Evolutionary conservation across 2,329 filamentous ascomycete species (phyloP), one percentile per base, ranked within the genome.

Genomic region (Hymenoscyphus infarciens): DNA sequence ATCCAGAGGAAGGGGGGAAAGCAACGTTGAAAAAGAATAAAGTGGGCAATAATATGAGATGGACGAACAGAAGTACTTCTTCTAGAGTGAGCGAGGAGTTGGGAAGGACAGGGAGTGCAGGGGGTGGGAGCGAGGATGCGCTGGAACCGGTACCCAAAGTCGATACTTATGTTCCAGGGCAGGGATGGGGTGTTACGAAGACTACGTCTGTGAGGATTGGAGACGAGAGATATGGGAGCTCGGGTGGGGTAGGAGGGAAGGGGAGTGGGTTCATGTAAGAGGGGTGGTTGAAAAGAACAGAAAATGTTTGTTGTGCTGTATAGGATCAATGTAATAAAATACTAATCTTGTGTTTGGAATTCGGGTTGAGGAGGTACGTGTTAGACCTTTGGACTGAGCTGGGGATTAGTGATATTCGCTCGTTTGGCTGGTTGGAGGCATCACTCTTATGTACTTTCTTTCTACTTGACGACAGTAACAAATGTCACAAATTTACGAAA

Each of bases 171-270:
- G 19, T 52, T 22, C 45, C 45, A 13, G 45, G 45, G 2, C 45
- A 52, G 45, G 45, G 45, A 52, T 52, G 45, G 45, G 45, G 45
- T 13, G 19, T 52, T 52, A 52, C 45, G 19, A 52, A 52, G 45
- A 52, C 19, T 13, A 25, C 15, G 19, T 22, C 19, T 25, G 45
- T 52, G 19, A 22, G 45, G 19, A 52, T 52, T 25, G 45, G 45
- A 5, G 45, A 52, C 11, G 45, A 52, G 19, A 52, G 45, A 52
- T 5, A 52, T 5, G 45, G 45, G 8, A 25, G 10, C 4, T 56
- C 53, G 8, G 11, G n/a, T n/a, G n/a, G n/a, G n/a, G n/a, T n/a
- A n/a, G n/a, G 19, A 10, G 45, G 19, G 11, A 25, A 22, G 19
- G 19, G 45, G 10, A 19, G 45, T 10, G 45, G 19, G n/a, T 52